Base-by-base conservation (phyloP, 2,329 filamentous ascomycete species). In the Lecanicillium sp. region DNA sequence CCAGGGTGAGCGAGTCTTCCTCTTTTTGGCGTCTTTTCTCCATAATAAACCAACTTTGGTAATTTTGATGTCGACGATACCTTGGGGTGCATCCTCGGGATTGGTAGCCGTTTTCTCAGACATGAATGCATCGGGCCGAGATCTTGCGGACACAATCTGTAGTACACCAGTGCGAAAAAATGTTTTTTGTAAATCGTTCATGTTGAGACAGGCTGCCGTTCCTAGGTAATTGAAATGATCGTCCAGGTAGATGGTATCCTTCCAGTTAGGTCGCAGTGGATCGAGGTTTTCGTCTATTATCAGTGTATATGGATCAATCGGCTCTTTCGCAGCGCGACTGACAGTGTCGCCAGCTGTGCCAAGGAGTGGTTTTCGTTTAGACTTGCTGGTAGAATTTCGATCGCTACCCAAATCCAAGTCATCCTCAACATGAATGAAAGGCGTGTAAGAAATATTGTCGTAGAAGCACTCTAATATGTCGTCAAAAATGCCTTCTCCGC, bases 361-460 rank as follows among this genome's bases (percentile, higher is more conserved):
- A 33, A 94, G 80, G 3, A 90, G 72, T 1, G 78, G 77, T 59
- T 79, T 82, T 60, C 86, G 85, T 62, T 84, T 84, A 49, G 81
- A 75, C 63, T 86, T 91, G 57, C 85, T 79, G 19, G 80, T 76
- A 38, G 85, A 72, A 29, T 86, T 78, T 41, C 86, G 83, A 50
- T 90, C 85, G 49, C 82, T 83, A 57, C 86, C 88, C 51, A 88
- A 75, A 62, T 91, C 87, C 23, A 90, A 68, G 57, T 95, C 90
- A 61, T 95, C 90, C 65, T 98, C 93, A 38, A 96, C 90, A 60
- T 95, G 90, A 56, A 98, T 96, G 62, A 98, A 98, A 2, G 93
- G 93, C 2, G 93, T 98, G 63, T 98, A 98, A 50, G 86, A 87
- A 56, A 98, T 95, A 62, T 98, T 98, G 70, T 98, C 93, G 68